Conservation (phyloP, 805 yeast species). For the Sungouiella thailandica region DNA sequence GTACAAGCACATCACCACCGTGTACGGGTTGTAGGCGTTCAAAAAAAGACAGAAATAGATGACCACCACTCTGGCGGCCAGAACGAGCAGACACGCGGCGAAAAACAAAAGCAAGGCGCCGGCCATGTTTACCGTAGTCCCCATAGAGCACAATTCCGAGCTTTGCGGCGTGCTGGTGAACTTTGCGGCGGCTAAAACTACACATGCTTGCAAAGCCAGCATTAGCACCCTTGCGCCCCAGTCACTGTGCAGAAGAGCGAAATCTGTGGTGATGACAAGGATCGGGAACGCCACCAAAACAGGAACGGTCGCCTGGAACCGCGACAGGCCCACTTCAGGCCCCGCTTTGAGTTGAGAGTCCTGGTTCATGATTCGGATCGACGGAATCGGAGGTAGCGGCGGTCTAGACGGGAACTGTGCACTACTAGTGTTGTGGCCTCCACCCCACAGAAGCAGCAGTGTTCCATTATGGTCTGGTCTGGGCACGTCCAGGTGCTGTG, state of each 20-base stretch:
- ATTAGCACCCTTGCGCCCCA: slow-evolving; percentile 6
- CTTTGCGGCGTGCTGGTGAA: background rate
- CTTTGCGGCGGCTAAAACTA: slow-evolving; percentile 12
- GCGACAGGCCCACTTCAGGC: background rate
- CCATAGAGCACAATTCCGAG: slow-evolving; percentile 3
- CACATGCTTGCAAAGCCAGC: slow-evolving; percentile 20
- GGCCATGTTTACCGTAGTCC: slow-evolving; percentile 6
- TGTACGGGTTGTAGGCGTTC: slow-evolving; percentile 25
- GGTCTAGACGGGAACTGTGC: slow-evolving; percentile 10
- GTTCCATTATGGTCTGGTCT: too few species aligned
- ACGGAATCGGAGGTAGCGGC: slow-evolving; percentile 10
- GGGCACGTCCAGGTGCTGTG: too few species aligned
- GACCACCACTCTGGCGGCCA: slow-evolving; percentile 22
- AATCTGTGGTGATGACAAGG: slow-evolving; percentile 20
- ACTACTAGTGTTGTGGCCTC: background rate
- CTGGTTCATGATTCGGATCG: slow-evolving; percentile 6
- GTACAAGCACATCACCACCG: slow-evolving; percentile 22
- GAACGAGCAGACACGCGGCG: slow-evolving; percentile 19
- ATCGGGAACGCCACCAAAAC: slow-evolving; percentile 30
- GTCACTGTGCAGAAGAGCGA: slow-evolving; percentile 11
- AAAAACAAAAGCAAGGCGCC: slow-evolving; percentile 18
- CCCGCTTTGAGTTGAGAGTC: slow-evolving; percentile 1
- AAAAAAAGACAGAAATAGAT: slow-evolving; percentile 26
- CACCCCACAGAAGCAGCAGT: background rate
- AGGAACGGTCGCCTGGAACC: slow-evolving; percentile 26